Evolutionary conservation across 305 asterid species (phyloP).

Genomic region (Solanum hybrid): DNA sequence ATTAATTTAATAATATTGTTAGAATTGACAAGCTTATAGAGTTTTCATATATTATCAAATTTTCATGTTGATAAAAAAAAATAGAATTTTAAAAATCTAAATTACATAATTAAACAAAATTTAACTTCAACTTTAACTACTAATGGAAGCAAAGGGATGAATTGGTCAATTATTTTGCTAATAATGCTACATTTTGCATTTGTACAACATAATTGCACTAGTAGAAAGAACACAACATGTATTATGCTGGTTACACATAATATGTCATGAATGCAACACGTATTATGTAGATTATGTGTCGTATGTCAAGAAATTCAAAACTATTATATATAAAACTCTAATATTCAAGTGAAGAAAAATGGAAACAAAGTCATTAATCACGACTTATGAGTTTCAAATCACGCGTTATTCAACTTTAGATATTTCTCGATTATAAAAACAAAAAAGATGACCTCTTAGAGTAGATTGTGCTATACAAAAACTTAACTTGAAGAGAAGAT

Average conservation of each 20-base stretch:
- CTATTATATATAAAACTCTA: neutral
- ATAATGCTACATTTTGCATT: neutral
- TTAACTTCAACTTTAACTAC: neutral
- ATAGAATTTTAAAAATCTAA: neutral
- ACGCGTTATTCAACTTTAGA: fast-evolving
- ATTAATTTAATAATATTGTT: neutral
- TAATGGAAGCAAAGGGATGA: neutral
- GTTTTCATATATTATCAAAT: neutral
- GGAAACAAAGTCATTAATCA: neutral
- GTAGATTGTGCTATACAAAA: neutral
- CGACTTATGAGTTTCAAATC: neutral
- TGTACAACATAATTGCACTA: neutral
- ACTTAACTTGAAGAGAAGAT: neutral
- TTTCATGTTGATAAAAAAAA: neutral
- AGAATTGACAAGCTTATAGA: neutral
- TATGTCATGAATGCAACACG: neutral
- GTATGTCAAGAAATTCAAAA: neutral
- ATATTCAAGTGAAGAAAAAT: neutral
- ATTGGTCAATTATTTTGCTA: neutral
- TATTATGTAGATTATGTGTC: too few relatives aligned
- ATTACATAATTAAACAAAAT: neutral
- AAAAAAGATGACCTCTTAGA: neutral
- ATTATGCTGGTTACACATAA: neutral
- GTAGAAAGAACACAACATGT: neutral
- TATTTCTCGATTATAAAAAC: neutral